Conservation (phyloP, 2,329 filamentous ascomycete genomes). For the Albifimbria verrucaria region DNA sequence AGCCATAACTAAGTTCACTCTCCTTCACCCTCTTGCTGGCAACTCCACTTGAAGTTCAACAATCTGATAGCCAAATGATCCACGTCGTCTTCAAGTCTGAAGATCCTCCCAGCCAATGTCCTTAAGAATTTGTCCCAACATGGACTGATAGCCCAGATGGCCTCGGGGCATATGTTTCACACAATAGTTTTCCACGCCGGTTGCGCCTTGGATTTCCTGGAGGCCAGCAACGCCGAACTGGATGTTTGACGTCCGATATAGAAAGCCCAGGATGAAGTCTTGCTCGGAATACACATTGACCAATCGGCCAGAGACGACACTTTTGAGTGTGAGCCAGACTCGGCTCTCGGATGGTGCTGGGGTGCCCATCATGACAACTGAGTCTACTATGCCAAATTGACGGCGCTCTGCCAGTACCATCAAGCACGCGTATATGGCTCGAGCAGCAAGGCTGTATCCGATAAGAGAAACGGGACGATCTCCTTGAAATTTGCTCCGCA, state of each 20-base stretch:
- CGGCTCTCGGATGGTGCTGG: conserved; percentile 70
- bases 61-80: background rate
- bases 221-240: conserved; percentile 83
- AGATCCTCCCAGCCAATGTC: conserved; percentile 69
- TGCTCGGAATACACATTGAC: conserved; percentile 87
- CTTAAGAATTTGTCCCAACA: conserved; percentile 64
- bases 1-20: too few species aligned
- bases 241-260: conserved; percentile 79
- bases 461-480: conserved; percentile 77
- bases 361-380: conserved; percentile 78
- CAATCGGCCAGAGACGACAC: conserved; percentile 77
- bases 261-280: conserved; percentile 83
- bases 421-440: conserved; percentile 81
- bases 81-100: conserved; percentile 24
- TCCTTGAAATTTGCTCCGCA: conserved; percentile 73
- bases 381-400: conserved; percentile 83
- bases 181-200: conserved; percentile 65
- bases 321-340: conserved; percentile 75
- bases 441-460: conserved; percentile 78
- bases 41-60: background rate
- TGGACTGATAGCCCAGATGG: conserved; percentile 67
- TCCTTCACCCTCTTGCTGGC: too few species aligned
- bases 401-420: conserved; percentile 74
- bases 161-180: conserved; percentile 63
- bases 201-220: conserved; percentile 66